Conservation (phyloP, 768 basidiomycete genomes). For the Inosperma sp. region DNA sequence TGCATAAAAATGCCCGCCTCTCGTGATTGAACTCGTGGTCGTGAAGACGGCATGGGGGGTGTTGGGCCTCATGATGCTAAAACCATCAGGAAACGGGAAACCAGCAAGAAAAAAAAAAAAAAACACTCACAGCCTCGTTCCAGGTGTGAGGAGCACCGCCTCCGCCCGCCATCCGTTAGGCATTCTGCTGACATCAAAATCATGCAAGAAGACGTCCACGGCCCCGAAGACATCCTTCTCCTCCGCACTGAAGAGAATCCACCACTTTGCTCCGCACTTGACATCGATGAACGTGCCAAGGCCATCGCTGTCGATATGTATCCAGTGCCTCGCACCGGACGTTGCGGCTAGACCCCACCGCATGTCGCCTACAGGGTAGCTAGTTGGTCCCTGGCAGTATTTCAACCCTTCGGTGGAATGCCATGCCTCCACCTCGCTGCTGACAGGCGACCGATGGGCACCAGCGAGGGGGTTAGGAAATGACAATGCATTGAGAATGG, state of each 20-base stretch:
- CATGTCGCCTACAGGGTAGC: conserved; percentile 8
- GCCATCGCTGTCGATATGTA: conserved; percentile 19
- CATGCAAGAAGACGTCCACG: neutral
- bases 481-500: neutral
- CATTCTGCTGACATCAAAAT: neutral
- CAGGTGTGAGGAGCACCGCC: neutral
- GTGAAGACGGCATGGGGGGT: conserved; percentile 7
- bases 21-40: neutral
- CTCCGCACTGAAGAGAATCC: neutral
- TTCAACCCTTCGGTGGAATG: neutral
- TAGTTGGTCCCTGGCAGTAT: conserved; percentile 2
- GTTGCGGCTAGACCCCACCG: conserved; percentile 19
- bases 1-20: conserved; percentile 9
- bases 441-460: neutral
- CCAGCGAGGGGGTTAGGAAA: conserved; percentile 6
- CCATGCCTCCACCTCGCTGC: conserved; percentile 8
- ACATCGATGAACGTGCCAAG: conserved; percentile 14
- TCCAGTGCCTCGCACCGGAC: conserved; percentile 10
- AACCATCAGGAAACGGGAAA: neutral
- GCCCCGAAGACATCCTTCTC: neutral
- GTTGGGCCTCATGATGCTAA: conserved; percentile 9
- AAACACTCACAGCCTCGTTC: neutral
- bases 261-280: conserved; percentile 11
- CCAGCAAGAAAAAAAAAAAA: neutral
- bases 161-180: neutral